Evolutionary conservation across 2,329 filamentous ascomycete genomes (phyloP).

Genomic region (Beauveria brongniartii): DNA sequence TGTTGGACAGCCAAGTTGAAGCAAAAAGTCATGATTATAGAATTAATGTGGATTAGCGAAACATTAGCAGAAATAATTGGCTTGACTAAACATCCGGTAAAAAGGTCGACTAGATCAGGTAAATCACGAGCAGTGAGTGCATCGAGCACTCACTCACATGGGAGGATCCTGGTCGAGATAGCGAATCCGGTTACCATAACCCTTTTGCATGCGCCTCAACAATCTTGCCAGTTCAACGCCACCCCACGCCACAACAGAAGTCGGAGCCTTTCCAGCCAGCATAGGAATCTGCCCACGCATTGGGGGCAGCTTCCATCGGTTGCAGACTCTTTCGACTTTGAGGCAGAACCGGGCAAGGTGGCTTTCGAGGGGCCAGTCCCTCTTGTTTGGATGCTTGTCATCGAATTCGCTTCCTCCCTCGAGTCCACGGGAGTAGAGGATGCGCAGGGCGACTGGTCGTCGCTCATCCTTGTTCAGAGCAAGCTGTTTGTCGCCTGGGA

Average conservation of each 20-base stretch:
- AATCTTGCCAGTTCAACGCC: conserved; percentile 4
- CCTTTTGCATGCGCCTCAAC: not conserved
- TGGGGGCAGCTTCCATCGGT: not conserved
- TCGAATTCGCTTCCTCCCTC: not conserved
- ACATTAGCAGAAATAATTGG: no score
- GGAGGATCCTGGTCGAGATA: not conserved
- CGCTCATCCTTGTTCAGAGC: not conserved
- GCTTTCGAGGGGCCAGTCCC: not conserved
- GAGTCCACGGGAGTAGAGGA: not conserved
- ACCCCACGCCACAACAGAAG: not conserved
- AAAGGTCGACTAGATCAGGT: no score
- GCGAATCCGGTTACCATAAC: not conserved
- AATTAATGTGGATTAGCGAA: no score
- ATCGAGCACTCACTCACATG: not conserved
- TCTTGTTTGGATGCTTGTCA: not conserved
- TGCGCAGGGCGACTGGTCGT: not conserved
- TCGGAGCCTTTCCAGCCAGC: not conserved
- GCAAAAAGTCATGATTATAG: no score
- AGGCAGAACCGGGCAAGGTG: conserved; percentile 6
- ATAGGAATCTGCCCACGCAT: conserved; percentile 6
- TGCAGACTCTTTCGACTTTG: not conserved
- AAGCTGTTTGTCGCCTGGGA: not conserved
- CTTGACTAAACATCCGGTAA: no score
- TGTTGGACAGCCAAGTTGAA: no score
- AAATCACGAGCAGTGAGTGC: no score